Evolutionary conservation across 2,329 filamentous ascomycete species (phyloP).

Genomic region (Alternaria novae-zelandiae): DNA sequence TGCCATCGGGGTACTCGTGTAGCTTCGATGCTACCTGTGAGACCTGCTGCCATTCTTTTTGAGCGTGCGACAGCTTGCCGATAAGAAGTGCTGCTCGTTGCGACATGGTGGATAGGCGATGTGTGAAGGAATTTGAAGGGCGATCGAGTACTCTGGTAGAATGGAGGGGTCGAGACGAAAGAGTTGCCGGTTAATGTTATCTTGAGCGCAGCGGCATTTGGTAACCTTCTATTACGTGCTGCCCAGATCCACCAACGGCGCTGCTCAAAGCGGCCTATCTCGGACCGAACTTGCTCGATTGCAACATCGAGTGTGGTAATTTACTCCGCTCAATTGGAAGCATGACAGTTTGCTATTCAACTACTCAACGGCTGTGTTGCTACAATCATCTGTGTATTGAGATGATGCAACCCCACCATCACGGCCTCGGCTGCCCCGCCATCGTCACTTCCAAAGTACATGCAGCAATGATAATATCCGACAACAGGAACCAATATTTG

Average conservation of each 20-base stretch:
- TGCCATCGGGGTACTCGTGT: constrained; percentile 62
- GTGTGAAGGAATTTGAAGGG: neutral
- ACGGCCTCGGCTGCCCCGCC: constrained; percentile 8
- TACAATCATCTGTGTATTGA: neutral
- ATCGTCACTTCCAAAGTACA: neutral
- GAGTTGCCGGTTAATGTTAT: constrained; percentile 1
- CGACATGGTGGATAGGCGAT: constrained; percentile 29
- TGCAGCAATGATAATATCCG: neutral
- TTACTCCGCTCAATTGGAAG: constrained; percentile 4
- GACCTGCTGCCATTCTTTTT: constrained; percentile 55
- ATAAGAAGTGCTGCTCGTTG: constrained; percentile 53
- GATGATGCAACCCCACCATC: constrained; percentile 12
- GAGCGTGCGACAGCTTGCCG: constrained; percentile 53
- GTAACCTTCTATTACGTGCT: constrained; percentile 21
- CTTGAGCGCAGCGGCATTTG: constrained; percentile 23
- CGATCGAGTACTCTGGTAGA: neutral
- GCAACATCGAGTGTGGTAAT: constrained; percentile 13
- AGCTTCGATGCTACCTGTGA: constrained; percentile 41
- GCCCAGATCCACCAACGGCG: constrained; percentile 15
- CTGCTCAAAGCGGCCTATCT: constrained; percentile 25
- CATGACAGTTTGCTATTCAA: neutral
- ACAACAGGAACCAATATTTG: neutral
- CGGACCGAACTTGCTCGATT: constrained; percentile 22
- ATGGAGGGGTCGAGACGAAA: neutral
- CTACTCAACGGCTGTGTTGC: constrained; percentile 16